These are phyloP conservation scores for Nemophila menziesii DNA, from an alignment of 257 asterid species.

Conservation along the genomic window DNA sequence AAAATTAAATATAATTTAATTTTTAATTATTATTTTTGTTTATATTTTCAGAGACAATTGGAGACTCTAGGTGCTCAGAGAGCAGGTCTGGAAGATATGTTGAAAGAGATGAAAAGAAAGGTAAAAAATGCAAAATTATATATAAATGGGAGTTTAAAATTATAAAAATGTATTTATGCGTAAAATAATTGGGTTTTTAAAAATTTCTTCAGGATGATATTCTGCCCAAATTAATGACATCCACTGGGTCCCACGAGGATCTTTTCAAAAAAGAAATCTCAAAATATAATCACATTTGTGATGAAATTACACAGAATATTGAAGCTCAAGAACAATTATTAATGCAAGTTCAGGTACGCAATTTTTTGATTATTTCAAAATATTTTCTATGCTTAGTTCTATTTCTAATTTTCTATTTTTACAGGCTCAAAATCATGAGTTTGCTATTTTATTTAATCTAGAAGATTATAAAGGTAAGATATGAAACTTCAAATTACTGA, in stretches of 20 bases:
- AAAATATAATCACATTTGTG: conserved; percentile 68
- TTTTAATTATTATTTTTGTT: no score
- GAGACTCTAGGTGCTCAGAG: conserved; percentile 95
- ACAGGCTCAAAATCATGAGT: conserved; percentile 80
- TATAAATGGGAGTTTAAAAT: no score
- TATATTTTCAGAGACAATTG: conserved; percentile 69
- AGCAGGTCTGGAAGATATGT: conserved; percentile 98
- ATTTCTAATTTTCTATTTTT: background rate
- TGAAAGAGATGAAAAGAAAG: conserved; percentile 99
- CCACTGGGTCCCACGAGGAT: conserved; percentile 86
- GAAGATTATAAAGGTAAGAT: conserved; percentile 89
- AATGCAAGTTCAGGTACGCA: conserved; percentile 72
- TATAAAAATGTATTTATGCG: background rate
- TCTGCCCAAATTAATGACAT: conserved; percentile 86
- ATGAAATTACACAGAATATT: conserved; percentile 70
- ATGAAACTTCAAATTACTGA: background rate
- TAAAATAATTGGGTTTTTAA: background rate
- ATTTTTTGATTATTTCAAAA: no score
- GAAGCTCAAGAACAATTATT: conserved; percentile 74
- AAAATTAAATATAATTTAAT: no score
- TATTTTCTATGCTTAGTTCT: background rate
- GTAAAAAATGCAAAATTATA: conserved; percentile 27
- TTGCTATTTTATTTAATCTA: conserved; percentile 73
- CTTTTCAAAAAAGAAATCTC: conserved; percentile 85
- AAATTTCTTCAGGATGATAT: conserved; percentile 82